These are phyloP conservation scores for Castanea sativa DNA, from an alignment of 306 rosid genomes.

Conservation along the genomic window DNA sequence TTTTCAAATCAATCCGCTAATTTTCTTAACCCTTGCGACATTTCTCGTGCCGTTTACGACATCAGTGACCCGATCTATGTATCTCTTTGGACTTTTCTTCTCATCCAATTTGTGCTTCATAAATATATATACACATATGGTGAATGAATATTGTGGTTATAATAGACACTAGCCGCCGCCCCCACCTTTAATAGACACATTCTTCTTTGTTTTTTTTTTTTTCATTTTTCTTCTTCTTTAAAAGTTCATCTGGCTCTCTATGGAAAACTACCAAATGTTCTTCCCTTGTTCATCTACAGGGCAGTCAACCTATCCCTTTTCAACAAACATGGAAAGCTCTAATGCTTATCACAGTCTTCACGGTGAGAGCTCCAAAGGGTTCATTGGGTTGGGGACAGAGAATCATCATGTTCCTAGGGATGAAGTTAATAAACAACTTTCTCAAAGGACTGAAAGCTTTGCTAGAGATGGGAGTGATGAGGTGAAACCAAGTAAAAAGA, in stretches of 20 bases:
- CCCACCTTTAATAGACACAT: slow-evolving; percentile 30
- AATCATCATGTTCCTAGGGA: not conserved
- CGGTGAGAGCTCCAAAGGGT: slow-evolving; percentile 39
- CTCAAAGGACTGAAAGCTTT: not conserved
- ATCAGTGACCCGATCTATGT: slow-evolving; percentile 20
- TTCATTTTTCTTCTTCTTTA: not conserved
- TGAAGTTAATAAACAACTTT: not conserved
- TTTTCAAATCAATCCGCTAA: slow-evolving; percentile 26
- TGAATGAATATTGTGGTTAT: slow-evolving; percentile 25
- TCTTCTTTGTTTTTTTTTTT: not conserved
- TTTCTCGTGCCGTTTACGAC: slow-evolving; percentile 67
- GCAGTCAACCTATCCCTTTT: slow-evolving; percentile 19
- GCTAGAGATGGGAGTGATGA: not conserved
- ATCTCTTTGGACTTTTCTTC: slow-evolving; percentile 14
- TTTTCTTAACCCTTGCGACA: slow-evolving; percentile 24
- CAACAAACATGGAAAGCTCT: slow-evolving; percentile 26
- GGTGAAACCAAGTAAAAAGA: not conserved
- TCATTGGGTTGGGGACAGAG: slow-evolving; percentile 32
- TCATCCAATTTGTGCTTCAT: slow-evolving; percentile 4
- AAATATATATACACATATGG: slow-evolving; percentile 19
- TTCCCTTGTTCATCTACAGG: slow-evolving; percentile 48
- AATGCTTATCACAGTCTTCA: slow-evolving; percentile 4
- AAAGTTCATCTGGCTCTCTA: not conserved
- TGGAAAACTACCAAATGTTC: slow-evolving; percentile 59
- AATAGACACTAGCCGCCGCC: slow-evolving; percentile 36